phyloP scores from a whole-genome alignment of 768 basidiomycete species.

The Podaxis rugospora region DNA sequence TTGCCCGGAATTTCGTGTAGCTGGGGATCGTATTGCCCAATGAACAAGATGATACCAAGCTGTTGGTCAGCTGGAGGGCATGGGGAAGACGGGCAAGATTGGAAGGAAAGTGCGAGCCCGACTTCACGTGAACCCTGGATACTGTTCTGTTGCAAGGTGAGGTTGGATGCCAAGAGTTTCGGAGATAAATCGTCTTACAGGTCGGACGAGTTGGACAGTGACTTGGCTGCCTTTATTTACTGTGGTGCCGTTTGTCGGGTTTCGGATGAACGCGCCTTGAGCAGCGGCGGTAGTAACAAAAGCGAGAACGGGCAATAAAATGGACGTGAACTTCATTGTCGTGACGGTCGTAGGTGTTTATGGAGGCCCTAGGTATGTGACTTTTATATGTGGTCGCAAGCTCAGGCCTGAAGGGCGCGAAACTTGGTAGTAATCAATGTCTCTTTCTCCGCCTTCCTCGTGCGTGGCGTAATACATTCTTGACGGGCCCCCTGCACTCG shows the following conservation, averaged over 20 bases:
- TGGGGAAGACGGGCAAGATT: constrained; percentile 16
- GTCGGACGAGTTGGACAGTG: constrained; percentile 42
- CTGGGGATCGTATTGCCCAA: constrained; percentile 26
- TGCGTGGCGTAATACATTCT: too few species aligned
- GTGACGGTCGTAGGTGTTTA: not conserved
- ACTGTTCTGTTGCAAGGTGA: constrained; percentile 24
- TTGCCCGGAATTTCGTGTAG: constrained; percentile 15
- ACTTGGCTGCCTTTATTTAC: constrained; percentile 34
- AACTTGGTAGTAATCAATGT: not conserved
- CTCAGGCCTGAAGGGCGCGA: not conserved
- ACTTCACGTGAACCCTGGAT: constrained; percentile 22
- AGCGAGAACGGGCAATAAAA: constrained; percentile 26
- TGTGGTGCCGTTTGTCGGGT: constrained; percentile 29
- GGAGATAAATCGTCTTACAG: constrained; percentile 28
- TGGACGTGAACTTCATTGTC: constrained; percentile 16
- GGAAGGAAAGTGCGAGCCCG: constrained; percentile 27
- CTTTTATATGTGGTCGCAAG: not conserved
- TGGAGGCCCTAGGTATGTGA: not conserved
- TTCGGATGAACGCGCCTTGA: constrained; percentile 36
- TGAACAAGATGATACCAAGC: constrained; percentile 29
- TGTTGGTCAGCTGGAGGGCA: constrained; percentile 22
- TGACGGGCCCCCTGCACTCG: not conserved
- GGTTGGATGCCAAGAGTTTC: constrained; percentile 20
- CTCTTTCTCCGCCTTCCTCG: too few species aligned
- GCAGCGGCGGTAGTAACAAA: constrained; percentile 31